phyloP scores from a whole-genome alignment of 2,329 filamentous ascomycete species.

The Phaeomoniella chlamydospora region DNA sequence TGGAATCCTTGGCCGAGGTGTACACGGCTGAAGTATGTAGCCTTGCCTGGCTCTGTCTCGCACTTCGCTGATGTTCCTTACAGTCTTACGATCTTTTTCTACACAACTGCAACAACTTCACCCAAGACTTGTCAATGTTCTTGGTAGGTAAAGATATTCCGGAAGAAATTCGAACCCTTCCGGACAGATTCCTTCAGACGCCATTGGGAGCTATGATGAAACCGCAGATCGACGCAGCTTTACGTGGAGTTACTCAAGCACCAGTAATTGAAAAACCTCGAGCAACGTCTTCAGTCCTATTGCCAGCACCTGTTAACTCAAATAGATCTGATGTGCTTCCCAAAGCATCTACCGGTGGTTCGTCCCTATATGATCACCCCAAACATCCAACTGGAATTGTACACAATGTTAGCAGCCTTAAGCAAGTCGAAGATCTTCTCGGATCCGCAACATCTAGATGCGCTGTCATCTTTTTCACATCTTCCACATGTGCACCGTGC shows the following conservation, averaged over 20 bases:
- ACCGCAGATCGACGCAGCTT: constrained; percentile 55
- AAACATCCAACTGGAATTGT: constrained; percentile 33
- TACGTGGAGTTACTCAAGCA: constrained; percentile 48
- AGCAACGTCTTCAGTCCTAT: too few species aligned
- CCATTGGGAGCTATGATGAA: constrained; percentile 80
- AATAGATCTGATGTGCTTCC: constrained; percentile 7
- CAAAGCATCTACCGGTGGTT: constrained; percentile 3
- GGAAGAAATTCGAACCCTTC: constrained; percentile 70
- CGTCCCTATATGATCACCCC: neutral
- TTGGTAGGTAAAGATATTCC: constrained; percentile 80
- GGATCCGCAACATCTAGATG: constrained; percentile 48
- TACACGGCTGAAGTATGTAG: constrained; percentile 59
- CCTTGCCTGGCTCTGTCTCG: constrained; percentile 3
- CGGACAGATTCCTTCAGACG: constrained; percentile 69
- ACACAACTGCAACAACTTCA: constrained; percentile 98
- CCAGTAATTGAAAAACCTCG: constrained; percentile 18
- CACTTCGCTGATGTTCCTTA: neutral
- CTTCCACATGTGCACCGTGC: constrained; percentile 72
- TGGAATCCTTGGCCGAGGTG: constrained; percentile 67
- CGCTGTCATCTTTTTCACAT: constrained; percentile 85
- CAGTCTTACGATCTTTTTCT: constrained; percentile 76
- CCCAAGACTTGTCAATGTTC: constrained; percentile 82
- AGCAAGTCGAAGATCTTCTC: constrained; percentile 47
- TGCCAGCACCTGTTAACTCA: constrained; percentile 16
- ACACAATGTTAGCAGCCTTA: constrained; percentile 42